These are phyloP conservation scores for Colletotrichum gigasporum DNA, from an alignment of 2,329 filamentous ascomycete species.

Conservation along the genomic window DNA sequence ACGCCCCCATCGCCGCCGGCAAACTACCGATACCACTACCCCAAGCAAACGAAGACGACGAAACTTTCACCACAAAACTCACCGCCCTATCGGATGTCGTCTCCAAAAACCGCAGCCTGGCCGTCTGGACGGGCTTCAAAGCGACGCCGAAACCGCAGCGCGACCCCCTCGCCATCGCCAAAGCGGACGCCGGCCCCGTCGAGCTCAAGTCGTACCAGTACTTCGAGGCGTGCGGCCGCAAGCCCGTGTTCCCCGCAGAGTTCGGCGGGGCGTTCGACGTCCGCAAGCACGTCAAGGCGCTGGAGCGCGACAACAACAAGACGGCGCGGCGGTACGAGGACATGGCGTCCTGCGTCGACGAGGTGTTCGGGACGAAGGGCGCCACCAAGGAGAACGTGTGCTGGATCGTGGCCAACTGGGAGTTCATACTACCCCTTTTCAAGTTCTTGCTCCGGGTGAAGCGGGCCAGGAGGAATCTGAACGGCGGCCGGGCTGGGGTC, in stretches of 20 bases:
- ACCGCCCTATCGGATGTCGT: background rate
- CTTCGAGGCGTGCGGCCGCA: background rate
- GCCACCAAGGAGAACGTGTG: conserved; percentile 1
- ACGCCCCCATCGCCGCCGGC: background rate
- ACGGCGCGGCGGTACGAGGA: conserved; percentile 2
- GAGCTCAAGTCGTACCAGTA: background rate
- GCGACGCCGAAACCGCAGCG: background rate
- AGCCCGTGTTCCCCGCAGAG: background rate
- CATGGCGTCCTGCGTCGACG: conserved; percentile 8
- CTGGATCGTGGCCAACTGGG: background rate
- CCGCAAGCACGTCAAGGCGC: background rate
- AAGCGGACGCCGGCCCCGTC: background rate
- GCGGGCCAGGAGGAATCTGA: conserved; percentile 1
- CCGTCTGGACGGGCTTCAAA: background rate
- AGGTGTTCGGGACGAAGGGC: background rate
- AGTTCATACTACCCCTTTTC: background rate
- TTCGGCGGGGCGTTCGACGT: no score
- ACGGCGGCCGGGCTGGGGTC: background rate
- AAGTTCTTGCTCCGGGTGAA: background rate
- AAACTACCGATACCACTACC: background rate
- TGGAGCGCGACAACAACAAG: background rate
- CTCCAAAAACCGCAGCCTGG: background rate
- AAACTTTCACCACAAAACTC: background rate
- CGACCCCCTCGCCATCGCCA: background rate
- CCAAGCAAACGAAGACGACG: background rate